Evolutionary conservation across 148 eudicot species (phyloP), one percentile per base, ranked within the genome.

Genomic region (Polygonum aviculare): DNA sequence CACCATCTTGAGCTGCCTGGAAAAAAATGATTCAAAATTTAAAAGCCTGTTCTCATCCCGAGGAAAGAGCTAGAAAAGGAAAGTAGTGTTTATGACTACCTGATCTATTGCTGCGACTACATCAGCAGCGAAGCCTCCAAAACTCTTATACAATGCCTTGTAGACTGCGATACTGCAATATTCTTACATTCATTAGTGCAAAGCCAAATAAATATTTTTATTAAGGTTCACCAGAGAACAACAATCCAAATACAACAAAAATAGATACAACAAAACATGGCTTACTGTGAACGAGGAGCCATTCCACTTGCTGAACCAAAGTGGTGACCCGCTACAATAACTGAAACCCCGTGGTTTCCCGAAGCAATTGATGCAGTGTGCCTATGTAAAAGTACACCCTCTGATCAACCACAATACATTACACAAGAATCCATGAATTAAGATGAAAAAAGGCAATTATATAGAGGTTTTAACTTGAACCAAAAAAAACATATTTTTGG

Each of bases 261-360:
- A 60, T 3, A 22, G 36, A 7, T 60, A 57, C 67, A 21, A 45
- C 2, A 49, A 67, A 26, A 0, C 40, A 21, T 60, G 69, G 36
- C 82, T 89, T 90, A 96, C 99, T 96, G 99, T 74, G 99, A 81
- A 77, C 91, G 98, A 82, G 99, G 99, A 83, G 99, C 99, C 99
- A 96, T 96, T 82, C 99, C 98, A 87, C 99, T 96, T 45, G 99
- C 99, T 87, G 87, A 87, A 38, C 99, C 99, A 90, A 93, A 96
- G 77, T 69, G 72, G 88, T 96, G 93, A 40, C 97, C 99, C 79
- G 95, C 82, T 67, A 96, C 99, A 75, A 90, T 80, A 77, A 93
- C 99, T 5, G 94, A 89, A 82, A 96, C 85, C 72, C 95, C 95
- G 72, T 96, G 95, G 87, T 96, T 96, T 74, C 99, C 99, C 16